These are phyloP conservation scores for Maudiozyma humilis DNA, from an alignment of 1,139 yeast genomes.

Conservation along the genomic window DNA sequence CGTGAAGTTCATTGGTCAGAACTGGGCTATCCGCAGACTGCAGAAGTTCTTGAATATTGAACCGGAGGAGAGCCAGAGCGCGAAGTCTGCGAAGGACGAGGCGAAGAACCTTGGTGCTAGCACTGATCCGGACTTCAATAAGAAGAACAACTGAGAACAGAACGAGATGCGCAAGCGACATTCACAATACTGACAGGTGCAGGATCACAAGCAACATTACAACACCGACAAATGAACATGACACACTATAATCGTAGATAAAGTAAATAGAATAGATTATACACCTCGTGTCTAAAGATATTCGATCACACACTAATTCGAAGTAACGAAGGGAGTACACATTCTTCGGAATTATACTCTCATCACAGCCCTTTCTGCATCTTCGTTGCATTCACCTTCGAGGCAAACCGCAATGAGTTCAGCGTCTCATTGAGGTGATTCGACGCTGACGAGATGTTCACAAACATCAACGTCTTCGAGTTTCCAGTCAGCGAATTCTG, in stretches of 20 bases:
- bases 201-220: neutral
- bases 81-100: conserved; percentile 11
- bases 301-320: no score
- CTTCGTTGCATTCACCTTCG: conserved; percentile 51
- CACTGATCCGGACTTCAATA: conserved; percentile 1
- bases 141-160: conserved; percentile 5
- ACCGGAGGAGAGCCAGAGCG: conserved; percentile 17
- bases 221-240: no score
- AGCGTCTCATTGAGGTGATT: conserved; percentile 66
- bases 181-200: no score
- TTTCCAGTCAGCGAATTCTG: conserved; percentile 80
- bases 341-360: no score
- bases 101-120: conserved; percentile 3
- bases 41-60: conserved; percentile 44
- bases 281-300: no score
- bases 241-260: neutral
- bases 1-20: conserved; percentile 60
- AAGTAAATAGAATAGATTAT: neutral
- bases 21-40: conserved; percentile 70
- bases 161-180: no score
- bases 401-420: conserved; percentile 82
- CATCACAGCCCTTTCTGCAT: conserved; percentile 6
- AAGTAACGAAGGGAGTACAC: no score
- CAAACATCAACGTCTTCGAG: conserved; percentile 90
- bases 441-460: conserved; percentile 66